Evolutionary conservation across 805 yeast genomes (phyloP), one percentile per base, ranked within the genome.

Genomic region (Candida nanaspora): DNA sequence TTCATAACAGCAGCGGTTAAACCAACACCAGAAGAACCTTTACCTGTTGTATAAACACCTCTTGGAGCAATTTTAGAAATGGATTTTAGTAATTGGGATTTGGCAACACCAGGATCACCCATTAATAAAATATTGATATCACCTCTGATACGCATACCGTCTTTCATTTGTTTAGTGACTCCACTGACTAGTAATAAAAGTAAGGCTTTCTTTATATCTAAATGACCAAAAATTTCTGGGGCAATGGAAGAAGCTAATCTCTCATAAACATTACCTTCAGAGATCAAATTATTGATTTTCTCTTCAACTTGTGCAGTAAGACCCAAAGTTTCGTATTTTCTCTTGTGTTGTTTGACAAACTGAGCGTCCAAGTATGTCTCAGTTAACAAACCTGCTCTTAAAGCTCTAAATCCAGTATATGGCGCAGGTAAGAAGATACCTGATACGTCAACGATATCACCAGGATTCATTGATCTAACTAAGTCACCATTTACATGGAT

Each of bases 101-200:
- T 93, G 56, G 98, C 98, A 41, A 93, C 98, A 71, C 98, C 98
- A 33, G 98, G 98, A 58, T 93, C 98, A 53, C 98, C 98, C 97
- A 93, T 91, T 39, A 93, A 72, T 66, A 97, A 83, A 41, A 93
- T 76, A 57, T 93, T 93, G 51, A 93, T 86, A 60, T 93, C 98
- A 55, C 98, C 98, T 69, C 99, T 81, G 55, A 93, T 93, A 56
- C 83, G 80, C 86, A 93, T 80, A 49, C 99, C 99, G 65, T 93
- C 98, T 35, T 95, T 95, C 52, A 91, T 79, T 55, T 80, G 86
- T 60, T 93, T 93, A 37, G 95, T 85, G 34, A 89, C 97, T 55
- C 98, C 98, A 39, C 98, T 96, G 48, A 93, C 87, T 35, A 93
- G 70, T 46, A 93, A 69, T 44, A 93, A 64, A 33, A 93, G 66